Evolutionary conservation across 208 protist genomes (phyloP).

Genomic region (Willaertia magna): DNA sequence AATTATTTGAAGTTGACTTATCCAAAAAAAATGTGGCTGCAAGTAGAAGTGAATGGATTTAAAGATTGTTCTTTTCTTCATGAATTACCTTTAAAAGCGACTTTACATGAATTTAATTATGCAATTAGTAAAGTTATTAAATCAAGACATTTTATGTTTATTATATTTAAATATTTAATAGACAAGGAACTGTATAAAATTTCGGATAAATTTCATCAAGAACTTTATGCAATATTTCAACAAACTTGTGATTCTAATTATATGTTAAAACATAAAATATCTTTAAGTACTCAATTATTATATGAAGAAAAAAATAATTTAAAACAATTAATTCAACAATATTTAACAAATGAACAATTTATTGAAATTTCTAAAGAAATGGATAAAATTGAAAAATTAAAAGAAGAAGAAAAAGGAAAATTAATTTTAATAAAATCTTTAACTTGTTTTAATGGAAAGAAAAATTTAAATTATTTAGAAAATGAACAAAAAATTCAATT

Average conservation of each 20-base stretch:
- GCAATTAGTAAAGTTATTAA: background rate
- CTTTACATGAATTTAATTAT: background rate
- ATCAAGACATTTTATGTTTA: background rate
- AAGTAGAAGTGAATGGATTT: background rate
- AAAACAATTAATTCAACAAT: background rate
- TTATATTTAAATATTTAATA: background rate
- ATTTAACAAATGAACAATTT: background rate
- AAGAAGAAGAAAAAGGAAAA: no score
- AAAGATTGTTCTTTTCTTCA: background rate
- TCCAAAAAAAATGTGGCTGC: no score
- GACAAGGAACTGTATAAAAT: background rate
- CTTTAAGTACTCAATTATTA: background rate
- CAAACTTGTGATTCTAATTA: background rate
- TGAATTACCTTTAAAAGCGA: background rate
- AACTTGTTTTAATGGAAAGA: background rate
- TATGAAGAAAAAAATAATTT: background rate
- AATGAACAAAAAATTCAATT: background rate
- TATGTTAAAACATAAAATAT: background rate
- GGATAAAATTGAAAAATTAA: background rate
- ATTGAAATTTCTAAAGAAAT: background rate
- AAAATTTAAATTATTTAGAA: background rate
- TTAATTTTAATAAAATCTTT: background rate
- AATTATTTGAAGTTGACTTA: no score
- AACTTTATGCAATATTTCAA: background rate
- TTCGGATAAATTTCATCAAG: background rate